These are phyloP conservation scores for Neopestalotiopsis clavispora DNA, from an alignment of 2,329 filamentous ascomycete genomes.

Conservation along the genomic window DNA sequence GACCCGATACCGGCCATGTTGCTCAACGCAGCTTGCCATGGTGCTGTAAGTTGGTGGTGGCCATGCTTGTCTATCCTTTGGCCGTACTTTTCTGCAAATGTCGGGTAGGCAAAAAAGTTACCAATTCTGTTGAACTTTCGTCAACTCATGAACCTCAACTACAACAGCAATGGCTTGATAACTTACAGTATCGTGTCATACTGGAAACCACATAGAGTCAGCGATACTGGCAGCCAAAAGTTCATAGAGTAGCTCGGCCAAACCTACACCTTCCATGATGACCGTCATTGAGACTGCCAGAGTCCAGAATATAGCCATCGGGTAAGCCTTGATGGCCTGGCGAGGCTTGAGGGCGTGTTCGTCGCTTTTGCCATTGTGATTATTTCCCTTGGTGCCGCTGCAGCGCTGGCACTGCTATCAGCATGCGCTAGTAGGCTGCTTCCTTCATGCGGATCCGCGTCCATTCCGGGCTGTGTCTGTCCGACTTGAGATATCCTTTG, in stretches of 20 bases:
- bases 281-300: conserved; percentile 16
- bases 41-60: conserved; percentile 27
- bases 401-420: neutral
- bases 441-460: conserved; percentile 3
- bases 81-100: conserved; percentile 16
- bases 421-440: conserved; percentile 3
- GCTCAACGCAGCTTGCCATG: conserved; percentile 48
- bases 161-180: neutral
- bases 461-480: neutral
- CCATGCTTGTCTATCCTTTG: conserved; percentile 11
- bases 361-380: neutral
- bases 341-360: conserved; percentile 14
- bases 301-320: conserved; percentile 18
- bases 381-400: neutral
- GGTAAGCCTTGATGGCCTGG: conserved; percentile 16
- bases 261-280: conserved; percentile 18
- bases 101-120: conserved; percentile 17
- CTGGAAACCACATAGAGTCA: neutral
- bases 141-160: neutral
- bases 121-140: neutral
- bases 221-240: neutral
- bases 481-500: neutral
- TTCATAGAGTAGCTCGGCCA: neutral
- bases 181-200: conserved; percentile 16
- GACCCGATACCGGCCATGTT: conserved; percentile 45